These are phyloP conservation scores for Collybiopsis confluens DNA, from an alignment of 768 basidiomycete species.

Conservation along the genomic window DNA sequence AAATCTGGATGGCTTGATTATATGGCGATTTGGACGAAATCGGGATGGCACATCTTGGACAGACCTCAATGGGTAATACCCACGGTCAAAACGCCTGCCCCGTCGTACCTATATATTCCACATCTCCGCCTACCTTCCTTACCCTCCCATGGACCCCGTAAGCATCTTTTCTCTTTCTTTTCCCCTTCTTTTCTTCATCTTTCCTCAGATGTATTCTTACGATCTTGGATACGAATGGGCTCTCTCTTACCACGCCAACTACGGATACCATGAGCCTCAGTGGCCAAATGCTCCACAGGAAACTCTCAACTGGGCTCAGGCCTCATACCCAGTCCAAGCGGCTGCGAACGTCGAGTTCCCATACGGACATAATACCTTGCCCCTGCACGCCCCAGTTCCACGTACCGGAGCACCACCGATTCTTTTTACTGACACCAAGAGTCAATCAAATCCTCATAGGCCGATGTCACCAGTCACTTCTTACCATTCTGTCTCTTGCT, in stretches of 20 bases:
- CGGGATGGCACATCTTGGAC: too few relatives aligned
- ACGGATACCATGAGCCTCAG: neutral
- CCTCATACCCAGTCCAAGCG: constrained; percentile 3
- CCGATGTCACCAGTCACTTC: constrained; percentile 11
- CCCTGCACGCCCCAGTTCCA: constrained; percentile 26
- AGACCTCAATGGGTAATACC: too few relatives aligned
- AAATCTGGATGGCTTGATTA: too few relatives aligned
- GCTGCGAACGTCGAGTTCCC: too few relatives aligned
- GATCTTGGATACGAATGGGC: constrained; percentile 2
- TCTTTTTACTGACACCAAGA: constrained; percentile 10
- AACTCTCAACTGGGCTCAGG: constrained; percentile 22
- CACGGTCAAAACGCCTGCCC: too few relatives aligned
- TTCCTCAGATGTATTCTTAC: neutral
- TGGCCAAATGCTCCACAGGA: neutral
- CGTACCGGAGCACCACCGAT: constrained; percentile 17
- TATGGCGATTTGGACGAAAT: too few relatives aligned
- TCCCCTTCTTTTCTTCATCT: neutral
- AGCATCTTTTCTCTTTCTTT: constrained; percentile 1
- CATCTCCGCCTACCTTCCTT: too few relatives aligned
- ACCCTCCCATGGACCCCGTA: too few relatives aligned
- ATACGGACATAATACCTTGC: too few relatives aligned
- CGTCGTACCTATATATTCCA: too few relatives aligned
- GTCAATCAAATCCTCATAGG: constrained; percentile 9
- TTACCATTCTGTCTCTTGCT: neutral
- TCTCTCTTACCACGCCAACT: neutral